Evolutionary conservation across 306 rosid genomes (phyloP).

Genomic region (Rosa lucieae): DNA sequence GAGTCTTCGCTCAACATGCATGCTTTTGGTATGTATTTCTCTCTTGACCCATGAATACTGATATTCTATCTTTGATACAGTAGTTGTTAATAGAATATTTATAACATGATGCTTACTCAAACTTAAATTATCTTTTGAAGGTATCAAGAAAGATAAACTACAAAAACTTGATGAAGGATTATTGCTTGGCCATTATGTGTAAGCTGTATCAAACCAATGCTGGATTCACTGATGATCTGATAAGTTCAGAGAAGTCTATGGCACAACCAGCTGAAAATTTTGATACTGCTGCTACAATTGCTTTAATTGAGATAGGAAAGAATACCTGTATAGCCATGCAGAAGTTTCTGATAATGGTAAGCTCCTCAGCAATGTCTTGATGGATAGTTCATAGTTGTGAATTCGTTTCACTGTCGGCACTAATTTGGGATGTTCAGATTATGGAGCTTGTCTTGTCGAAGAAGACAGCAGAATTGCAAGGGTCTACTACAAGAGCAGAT

Average conservation of each 20-base stretch:
- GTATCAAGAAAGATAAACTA: slow-evolving; percentile 71
- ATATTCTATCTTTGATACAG: slow-evolving; percentile 19
- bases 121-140: slow-evolving; percentile 41
- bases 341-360: slow-evolving; percentile 65
- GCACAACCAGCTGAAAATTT: slow-evolving; percentile 34
- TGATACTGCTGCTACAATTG: slow-evolving; percentile 45
- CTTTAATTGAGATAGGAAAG: slow-evolving; percentile 57
- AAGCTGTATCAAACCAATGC: slow-evolving; percentile 51
- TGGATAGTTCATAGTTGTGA: slow-evolving; percentile 13
- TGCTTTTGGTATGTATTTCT: slow-evolving; percentile 59
- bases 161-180: slow-evolving; percentile 66
- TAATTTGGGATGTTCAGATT: slow-evolving; percentile 50
- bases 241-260: slow-evolving; percentile 32
- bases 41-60: slow-evolving; percentile 19
- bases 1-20: slow-evolving; percentile 65
- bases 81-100: background rate
- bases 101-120: slow-evolving; percentile 6
- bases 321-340: slow-evolving; percentile 50
- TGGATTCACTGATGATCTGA: slow-evolving; percentile 35
- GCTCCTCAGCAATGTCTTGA: slow-evolving; percentile 19
- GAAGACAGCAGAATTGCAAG: slow-evolving; percentile 63
- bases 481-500: slow-evolving; percentile 72
- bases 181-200: slow-evolving; percentile 59
- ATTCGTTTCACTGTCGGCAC: slow-evolving; percentile 15
- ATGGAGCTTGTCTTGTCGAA: slow-evolving; percentile 75